phyloP scores from a whole-genome alignment of 495 filamentous ascomycete genomes.

The Apiosordaria backusii region DNA sequence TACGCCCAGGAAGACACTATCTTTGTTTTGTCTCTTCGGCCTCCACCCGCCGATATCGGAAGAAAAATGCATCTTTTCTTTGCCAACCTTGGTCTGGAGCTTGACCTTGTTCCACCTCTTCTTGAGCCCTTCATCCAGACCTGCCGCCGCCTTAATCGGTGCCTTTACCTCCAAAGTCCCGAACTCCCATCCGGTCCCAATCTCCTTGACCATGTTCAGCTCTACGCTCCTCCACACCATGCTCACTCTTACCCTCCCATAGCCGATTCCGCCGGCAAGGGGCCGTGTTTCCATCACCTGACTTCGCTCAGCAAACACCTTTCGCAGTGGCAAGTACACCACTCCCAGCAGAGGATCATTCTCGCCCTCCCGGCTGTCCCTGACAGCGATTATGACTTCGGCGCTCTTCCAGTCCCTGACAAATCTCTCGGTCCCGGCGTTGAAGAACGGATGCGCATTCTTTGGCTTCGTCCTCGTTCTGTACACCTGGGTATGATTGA shows the following conservation, averaged over 20 bases:
- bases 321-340: slow-evolving; percentile 58
- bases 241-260: slow-evolving; percentile 61
- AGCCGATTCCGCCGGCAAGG: slow-evolving; percentile 62
- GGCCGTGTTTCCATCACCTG: slow-evolving; percentile 63
- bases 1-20: slow-evolving; percentile 52
- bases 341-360: slow-evolving; percentile 64
- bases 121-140: slow-evolving; percentile 42
- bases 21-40: slow-evolving; percentile 36
- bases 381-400: slow-evolving; percentile 62
- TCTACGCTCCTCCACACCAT: slow-evolving; percentile 67
- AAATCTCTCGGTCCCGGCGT: slow-evolving; percentile 69
- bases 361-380: slow-evolving; percentile 62
- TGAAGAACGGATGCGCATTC: slow-evolving; percentile 74
- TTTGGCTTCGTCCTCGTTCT: slow-evolving; percentile 71
- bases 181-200: slow-evolving; percentile 60
- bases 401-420: slow-evolving; percentile 63
- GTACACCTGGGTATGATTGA: slow-evolving; percentile 69
- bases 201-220: slow-evolving; percentile 48
- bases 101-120: slow-evolving; percentile 48
- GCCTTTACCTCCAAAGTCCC: slow-evolving; percentile 59
- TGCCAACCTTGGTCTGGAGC: slow-evolving; percentile 50
- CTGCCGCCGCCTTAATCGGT: slow-evolving; percentile 30
- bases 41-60: slow-evolving; percentile 20
- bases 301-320: slow-evolving; percentile 53
- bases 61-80: slow-evolving; percentile 52